Conservation (phyloP, 1,284 basidiomycete species). For the Cerrena zonata region DNA sequence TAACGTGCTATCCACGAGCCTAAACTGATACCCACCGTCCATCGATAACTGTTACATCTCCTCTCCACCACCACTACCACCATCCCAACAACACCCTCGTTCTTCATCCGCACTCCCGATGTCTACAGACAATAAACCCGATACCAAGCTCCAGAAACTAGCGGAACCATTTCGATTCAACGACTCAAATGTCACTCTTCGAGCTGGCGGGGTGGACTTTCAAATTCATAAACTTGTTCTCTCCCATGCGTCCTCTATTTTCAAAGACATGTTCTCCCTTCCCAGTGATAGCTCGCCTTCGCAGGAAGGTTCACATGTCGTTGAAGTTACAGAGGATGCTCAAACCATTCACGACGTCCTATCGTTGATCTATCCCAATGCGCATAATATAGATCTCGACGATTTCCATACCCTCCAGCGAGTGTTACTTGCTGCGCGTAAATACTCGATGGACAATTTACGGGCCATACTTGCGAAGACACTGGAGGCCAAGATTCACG, state of each 20-base stretch:
- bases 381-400: neutral
- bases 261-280: constrained; percentile 14
- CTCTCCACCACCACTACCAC: no score
- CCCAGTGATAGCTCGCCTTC: neutral
- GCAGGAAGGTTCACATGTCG: neutral
- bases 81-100: no score
- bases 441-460: neutral
- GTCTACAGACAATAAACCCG: neutral
- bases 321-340: constrained; percentile 34
- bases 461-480: neutral
- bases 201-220: constrained; percentile 18
- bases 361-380: constrained; percentile 31
- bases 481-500: neutral
- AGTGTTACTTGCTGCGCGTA: neutral
- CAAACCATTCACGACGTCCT: constrained; percentile 45
- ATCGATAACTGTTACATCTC: no score
- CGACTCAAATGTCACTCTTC: constrained; percentile 25
- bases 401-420: neutral
- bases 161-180: constrained; percentile 11
- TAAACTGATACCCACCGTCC: no score
- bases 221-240: constrained; percentile 11
- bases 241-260: constrained; percentile 20
- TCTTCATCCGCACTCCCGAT: no score
- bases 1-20: no score
- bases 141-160: neutral